These are phyloP conservation scores for Nigrospora oryzae DNA, from an alignment of 2,329 filamentous ascomycete species.

Conservation along the genomic window DNA sequence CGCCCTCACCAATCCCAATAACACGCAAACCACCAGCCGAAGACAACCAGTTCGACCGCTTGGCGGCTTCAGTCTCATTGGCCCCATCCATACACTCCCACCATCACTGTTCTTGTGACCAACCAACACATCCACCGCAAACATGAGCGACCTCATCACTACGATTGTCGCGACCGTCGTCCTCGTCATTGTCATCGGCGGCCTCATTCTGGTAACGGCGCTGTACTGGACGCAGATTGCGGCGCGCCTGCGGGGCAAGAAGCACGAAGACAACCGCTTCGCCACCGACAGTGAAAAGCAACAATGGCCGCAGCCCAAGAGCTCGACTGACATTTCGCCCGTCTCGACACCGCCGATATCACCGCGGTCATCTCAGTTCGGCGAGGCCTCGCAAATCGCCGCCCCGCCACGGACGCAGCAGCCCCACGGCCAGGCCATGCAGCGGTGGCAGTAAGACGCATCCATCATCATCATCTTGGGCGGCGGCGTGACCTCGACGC, in stretches of 20 bases:
- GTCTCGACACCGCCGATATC: not conserved
- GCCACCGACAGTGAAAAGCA: not conserved
- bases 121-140: not conserved
- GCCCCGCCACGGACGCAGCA: too few relatives aligned
- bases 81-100: not conserved
- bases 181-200: constrained; percentile 1
- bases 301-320: not conserved
- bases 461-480: too few relatives aligned
- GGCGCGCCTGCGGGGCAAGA: not conserved
- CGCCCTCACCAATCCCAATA: too few relatives aligned
- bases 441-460: too few relatives aligned
- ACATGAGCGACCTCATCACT: not conserved
- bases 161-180: constrained; percentile 1
- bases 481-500: too few relatives aligned
- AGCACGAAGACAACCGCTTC: not conserved
- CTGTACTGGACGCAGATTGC: constrained; percentile 1
- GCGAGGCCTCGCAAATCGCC: too few relatives aligned
- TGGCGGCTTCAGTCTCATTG: too few relatives aligned
- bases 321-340: not conserved
- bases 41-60: too few relatives aligned
- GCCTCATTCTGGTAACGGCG: not conserved
- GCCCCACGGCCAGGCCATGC: too few relatives aligned
- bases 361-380: too few relatives aligned
- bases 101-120: not conserved
- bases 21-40: too few relatives aligned